phyloP scores from a whole-genome alignment of 2,329 filamentous ascomycete genomes.

The Neurospora crassa region DNA sequence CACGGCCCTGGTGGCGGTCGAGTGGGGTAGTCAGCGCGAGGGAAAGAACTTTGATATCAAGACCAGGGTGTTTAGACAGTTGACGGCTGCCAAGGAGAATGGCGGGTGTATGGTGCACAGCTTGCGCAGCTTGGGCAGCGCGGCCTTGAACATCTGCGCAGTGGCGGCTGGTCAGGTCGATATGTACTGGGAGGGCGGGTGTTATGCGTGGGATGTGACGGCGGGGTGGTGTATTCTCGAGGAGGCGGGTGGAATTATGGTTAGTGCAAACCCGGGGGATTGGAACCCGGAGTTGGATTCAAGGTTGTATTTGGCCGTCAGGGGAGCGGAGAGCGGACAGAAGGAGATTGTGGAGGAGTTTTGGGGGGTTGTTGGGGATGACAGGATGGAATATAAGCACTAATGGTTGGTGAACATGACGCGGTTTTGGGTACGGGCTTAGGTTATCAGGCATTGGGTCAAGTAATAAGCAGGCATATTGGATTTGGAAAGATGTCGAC shows the following conservation, averaged over 20 bases:
- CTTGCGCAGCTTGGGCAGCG: slow-evolving; percentile 60
- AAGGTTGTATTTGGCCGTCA: slow-evolving; percentile 52
- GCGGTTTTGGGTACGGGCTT: background rate
- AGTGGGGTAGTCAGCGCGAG: slow-evolving; percentile 62
- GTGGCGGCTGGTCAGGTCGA: slow-evolving; percentile 65
- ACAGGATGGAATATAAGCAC: slow-evolving; percentile 33
- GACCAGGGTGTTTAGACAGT: slow-evolving; percentile 51
- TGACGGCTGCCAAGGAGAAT: slow-evolving; percentile 46
- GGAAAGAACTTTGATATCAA: slow-evolving; percentile 66
- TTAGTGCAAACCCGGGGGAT: slow-evolving; percentile 61
- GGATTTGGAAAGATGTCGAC: background rate
- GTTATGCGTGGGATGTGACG: slow-evolving; percentile 80
- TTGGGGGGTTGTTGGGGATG: slow-evolving; percentile 50
- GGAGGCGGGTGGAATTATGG: slow-evolving; percentile 67
- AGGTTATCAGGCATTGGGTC: background rate
- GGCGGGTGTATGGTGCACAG: slow-evolving; percentile 71
- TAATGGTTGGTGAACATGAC: background rate
- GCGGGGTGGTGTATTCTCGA: slow-evolving; percentile 68
- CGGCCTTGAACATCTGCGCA: slow-evolving; percentile 65
- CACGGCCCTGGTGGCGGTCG: slow-evolving; percentile 55
- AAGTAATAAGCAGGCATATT: background rate
- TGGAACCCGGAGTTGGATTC: slow-evolving; percentile 55
- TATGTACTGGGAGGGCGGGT: slow-evolving; percentile 74
- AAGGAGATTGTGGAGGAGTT: slow-evolving; percentile 54
- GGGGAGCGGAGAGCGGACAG: slow-evolving; percentile 50